Evolutionary conservation across 768 basidiomycete species (phyloP), one percentile per base, ranked within the genome.

Genomic region (Tubosaeta sp.): DNA sequence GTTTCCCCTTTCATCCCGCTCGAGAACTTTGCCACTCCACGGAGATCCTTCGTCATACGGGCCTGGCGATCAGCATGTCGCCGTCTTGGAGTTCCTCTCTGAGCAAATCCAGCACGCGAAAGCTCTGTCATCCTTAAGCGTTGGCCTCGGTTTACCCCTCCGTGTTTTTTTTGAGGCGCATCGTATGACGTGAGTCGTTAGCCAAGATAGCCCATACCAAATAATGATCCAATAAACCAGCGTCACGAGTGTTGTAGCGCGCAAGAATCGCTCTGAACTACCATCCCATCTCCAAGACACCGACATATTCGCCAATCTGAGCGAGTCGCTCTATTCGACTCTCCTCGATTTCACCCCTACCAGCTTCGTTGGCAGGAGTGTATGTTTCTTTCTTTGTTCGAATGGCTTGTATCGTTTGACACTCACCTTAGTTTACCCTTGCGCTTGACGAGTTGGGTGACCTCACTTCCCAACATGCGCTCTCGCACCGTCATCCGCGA

Each of bases 331-430:
- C 6, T 55, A 59, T 6, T 19, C 53, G 16, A 49, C 53, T 48
- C 32, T 68, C 13, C 46, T 68, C 3, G 63, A 68, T 25, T 59
- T 68, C n/a, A 55, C 56, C 1, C 19, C 58, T 6, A 36, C 56
- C 2, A 57, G 66, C 40, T 68, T 68, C 39, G 48, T 68, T 21
- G 67, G 68, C 14, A 60, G 59, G 63, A 68, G 54, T 10, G 67
- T 68, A 46, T 9, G 64, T 53, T 36, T 1, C 18, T 35, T 57
- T 13, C 18, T 6, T 49, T 3, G 10, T 13, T 12, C 31, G 10
- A 19, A 39, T 13, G 3, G 13, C n/a, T 12, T 21, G 19, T n/a
- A 2, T 41, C 35, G 32, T 11, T 46, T 59, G 42, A 60, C 46
- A 12, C 19, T 8, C 18, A 8, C 10, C 11, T 4, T 38, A 70